phyloP scores from a whole-genome alignment of 2,329 filamentous ascomycete genomes.

The Pseudonectria buxi region DNA sequence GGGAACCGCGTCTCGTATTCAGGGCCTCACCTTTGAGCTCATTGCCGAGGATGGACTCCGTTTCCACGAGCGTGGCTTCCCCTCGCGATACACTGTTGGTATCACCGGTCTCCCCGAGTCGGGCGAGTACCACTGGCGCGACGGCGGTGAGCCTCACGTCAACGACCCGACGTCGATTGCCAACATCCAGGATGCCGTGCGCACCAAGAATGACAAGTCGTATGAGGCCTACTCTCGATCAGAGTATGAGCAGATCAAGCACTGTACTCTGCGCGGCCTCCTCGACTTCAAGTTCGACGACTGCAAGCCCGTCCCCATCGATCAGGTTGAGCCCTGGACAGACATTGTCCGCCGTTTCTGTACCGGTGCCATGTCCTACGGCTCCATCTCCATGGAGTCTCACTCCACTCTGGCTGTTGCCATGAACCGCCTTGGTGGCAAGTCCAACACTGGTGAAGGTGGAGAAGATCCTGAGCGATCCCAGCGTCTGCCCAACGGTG shows the following conservation, averaged over 20 bases:
- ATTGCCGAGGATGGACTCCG: slow-evolving; percentile 93
- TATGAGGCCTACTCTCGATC: slow-evolving; percentile 93
- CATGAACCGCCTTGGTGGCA: slow-evolving; percentile 94
- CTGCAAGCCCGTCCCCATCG: slow-evolving; percentile 76
- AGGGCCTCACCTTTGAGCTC: slow-evolving; percentile 86
- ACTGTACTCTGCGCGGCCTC: slow-evolving; percentile 88
- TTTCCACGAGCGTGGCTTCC: slow-evolving; percentile 90
- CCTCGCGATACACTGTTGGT: slow-evolving; percentile 67
- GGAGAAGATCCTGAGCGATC: slow-evolving; percentile 92
- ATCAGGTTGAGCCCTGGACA: slow-evolving; percentile 97
- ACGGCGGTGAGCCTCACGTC: slow-evolving; percentile 89
- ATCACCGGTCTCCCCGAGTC: slow-evolving; percentile 82
- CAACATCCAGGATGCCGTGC: slow-evolving; percentile 93
- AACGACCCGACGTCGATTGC: slow-evolving; percentile 94
- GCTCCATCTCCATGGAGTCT: slow-evolving; percentile 97
- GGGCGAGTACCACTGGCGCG: slow-evolving; percentile 97
- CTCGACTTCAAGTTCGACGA: slow-evolving; percentile 96
- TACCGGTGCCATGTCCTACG: slow-evolving; percentile 97
- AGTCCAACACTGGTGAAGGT: slow-evolving; percentile 96
- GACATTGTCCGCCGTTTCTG: slow-evolving; percentile 96
- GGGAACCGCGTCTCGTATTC: slow-evolving; percentile 89
- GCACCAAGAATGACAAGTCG: slow-evolving; percentile 96
- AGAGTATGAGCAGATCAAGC: slow-evolving; percentile 94
- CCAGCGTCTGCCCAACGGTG: slow-evolving; percentile 78
- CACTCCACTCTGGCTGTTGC: slow-evolving; percentile 93